Evolutionary conservation across 305 asterid genomes (phyloP).

Genomic region (Plantago rigida): DNA sequence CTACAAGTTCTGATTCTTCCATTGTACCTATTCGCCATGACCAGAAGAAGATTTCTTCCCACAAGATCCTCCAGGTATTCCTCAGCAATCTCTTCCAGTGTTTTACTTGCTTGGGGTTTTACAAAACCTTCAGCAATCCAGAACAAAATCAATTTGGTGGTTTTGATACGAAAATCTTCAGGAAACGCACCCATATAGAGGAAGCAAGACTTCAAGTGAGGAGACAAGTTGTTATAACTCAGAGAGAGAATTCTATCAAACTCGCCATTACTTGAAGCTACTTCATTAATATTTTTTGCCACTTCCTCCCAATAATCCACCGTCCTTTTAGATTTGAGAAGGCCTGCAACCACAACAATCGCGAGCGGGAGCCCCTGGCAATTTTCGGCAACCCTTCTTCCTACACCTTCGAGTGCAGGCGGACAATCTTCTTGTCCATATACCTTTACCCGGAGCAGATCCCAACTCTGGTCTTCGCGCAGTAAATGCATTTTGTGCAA

Average conservation of each 20-base stretch:
- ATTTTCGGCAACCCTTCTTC: not conserved
- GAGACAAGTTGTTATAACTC: slow-evolving; percentile 16
- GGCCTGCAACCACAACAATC: slow-evolving; percentile 5
- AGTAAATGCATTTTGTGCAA: not conserved
- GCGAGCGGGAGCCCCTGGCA: slow-evolving; percentile 11
- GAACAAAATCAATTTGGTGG: not conserved
- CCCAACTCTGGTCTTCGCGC: not conserved
- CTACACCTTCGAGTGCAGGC: not conserved
- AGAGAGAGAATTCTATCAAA: not conserved
- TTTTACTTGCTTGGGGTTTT: not conserved
- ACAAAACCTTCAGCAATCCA: slow-evolving; percentile 24
- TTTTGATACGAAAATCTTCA: slow-evolving; percentile 12
- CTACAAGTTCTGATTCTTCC: slow-evolving; percentile 12
- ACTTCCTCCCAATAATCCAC: slow-evolving; percentile 5
- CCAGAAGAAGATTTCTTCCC: slow-evolving; percentile 23
- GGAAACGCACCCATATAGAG: slow-evolving; percentile 2
- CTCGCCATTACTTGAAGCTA: not conserved
- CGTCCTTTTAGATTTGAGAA: not conserved
- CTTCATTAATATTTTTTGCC: not conserved
- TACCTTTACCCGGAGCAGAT: not conserved
- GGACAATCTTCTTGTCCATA: slow-evolving; percentile 7
- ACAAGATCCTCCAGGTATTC: slow-evolving; percentile 20
- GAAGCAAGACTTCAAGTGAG: too few relatives aligned
- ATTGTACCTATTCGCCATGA: not conserved
- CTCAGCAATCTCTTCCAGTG: slow-evolving; percentile 2